Evolutionary conservation across 139 green algal species (phyloP).

Genomic region (Marvania coccoides): DNA sequence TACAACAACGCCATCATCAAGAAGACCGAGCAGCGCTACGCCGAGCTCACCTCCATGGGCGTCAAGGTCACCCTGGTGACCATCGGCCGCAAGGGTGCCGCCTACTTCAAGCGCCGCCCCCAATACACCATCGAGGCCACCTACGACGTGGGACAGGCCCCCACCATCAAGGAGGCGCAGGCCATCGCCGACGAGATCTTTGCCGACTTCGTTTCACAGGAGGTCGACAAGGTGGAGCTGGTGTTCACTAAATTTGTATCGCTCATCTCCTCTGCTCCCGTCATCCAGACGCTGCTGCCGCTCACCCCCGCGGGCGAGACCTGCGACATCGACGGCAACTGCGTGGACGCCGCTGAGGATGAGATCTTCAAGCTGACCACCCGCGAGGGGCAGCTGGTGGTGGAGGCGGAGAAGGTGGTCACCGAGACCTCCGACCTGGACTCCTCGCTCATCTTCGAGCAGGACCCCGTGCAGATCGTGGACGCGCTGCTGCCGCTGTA

Average conservation of each 20-base stretch:
- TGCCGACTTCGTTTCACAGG: conserved; percentile 85
- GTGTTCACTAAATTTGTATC: conserved; percentile 99
- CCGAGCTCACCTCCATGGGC: conserved; percentile 80
- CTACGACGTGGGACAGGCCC: conserved; percentile 75
- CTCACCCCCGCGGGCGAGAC: conserved; percentile 71
- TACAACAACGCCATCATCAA: conserved; percentile 97
- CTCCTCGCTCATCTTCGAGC: conserved; percentile 92
- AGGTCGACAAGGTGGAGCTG: conserved; percentile 97
- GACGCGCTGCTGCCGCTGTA: conserved; percentile 98
- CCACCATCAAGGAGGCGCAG: conserved; percentile 95
- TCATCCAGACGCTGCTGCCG: conserved; percentile 93
- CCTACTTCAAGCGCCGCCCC: conserved; percentile 85
- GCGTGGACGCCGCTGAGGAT: conserved; percentile 93
- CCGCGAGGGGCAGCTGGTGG: conserved; percentile 70
- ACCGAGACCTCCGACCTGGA: conserved; percentile 76
- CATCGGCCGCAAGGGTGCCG: conserved; percentile 88
- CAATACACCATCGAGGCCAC: conserved; percentile 73
- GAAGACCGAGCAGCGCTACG: conserved; percentile 72
- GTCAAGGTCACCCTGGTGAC: conserved; percentile 75
- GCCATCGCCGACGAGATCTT: conserved; percentile 96
- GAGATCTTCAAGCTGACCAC: conserved; percentile 97
- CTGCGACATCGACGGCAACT: conserved; percentile 92
- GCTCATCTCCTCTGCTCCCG: conserved; percentile 80
- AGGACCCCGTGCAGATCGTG: conserved; percentile 97
- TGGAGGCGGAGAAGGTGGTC: conserved; percentile 73